Evolutionary conservation across 345 rosid species (phyloP), one percentile per base, ranked within the genome.

Genomic region (Hypericum perforatum): DNA sequence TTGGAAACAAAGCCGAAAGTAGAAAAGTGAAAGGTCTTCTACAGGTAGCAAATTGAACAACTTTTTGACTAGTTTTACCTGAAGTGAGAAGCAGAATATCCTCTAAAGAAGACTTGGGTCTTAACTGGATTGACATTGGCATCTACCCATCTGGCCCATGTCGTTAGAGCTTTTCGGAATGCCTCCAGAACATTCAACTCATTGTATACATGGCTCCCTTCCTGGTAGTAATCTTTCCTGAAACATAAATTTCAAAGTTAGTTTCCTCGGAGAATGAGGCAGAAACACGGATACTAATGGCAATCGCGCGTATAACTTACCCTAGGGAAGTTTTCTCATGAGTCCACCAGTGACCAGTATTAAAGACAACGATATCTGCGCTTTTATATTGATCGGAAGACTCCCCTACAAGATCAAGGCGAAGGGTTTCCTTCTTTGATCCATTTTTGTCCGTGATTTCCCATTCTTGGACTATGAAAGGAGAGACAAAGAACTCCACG

Each of bases 281-380:
- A 5, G 4, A 9, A 12, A 52, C 14, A 5, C 3, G 12, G 43
- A 13, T 4, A 13, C 43, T 22, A 11, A n/a, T 13, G 1, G 9
- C 37, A 49, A 51, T 41, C 37, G 41, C 9, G 54, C 5, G 14
- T 60, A 8, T 9, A 10, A 47, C 66, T 45, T 64, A 92, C 98
- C 98, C 98, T 73, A 62, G 72, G 16, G 97, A 74, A 51, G 98
- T 92, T 68, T 92, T 92, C 7, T 92, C 97, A 58, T 92, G 98
- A 68, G 97, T 92, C 98, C 98, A 88, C 98, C 98, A 92, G 45
- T 92, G 98, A 16, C 98, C 98, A 0, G 98, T 92, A 51, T 92
- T 92, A 76, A 88, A 92, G 54, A 92, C 64, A 46, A 92, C 68
- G 45, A 88, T 65, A 57, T 92, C 91, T 0, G 95, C 97, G 38